These are phyloP conservation scores for Coemansia asiatica DNA, from an alignment of 192 early-diverging fungal genomes.

Conservation along the genomic window DNA sequence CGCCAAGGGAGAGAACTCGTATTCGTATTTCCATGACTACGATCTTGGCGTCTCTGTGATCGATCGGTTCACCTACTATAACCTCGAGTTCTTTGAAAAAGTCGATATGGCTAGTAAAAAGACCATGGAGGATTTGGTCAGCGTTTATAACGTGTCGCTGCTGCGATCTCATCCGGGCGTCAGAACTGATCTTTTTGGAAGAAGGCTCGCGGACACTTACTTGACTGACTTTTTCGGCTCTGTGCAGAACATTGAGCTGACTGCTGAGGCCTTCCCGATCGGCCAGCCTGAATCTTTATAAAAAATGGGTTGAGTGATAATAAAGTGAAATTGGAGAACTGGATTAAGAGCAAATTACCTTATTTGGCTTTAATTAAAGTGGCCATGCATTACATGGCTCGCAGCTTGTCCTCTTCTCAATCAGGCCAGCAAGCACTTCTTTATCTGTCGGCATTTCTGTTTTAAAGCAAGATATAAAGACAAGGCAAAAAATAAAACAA, in stretches of 20 bases:
- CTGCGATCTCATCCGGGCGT: conserved; percentile 86
- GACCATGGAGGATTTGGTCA: conserved; percentile 75
- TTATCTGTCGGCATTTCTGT: background rate
- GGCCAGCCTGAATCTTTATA: conserved; percentile 11
- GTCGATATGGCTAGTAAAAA: conserved; percentile 77
- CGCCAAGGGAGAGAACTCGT: conserved; percentile 84
- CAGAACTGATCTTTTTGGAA: conserved; percentile 77
- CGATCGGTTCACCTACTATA: conserved; percentile 96
- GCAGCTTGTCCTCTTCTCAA: background rate
- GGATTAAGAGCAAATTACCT: too few species aligned
- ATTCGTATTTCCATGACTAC: conserved; percentile 73
- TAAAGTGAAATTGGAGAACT: too few species aligned
- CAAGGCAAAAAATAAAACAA: too few species aligned
- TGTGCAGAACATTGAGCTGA: conserved; percentile 89
- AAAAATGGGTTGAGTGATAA: background rate
- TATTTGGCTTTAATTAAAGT: too few species aligned
- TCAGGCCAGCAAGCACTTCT: background rate
- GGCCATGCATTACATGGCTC: background rate
- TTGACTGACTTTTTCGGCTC: conserved; percentile 97
- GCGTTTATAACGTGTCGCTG: conserved; percentile 71
- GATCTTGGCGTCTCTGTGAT: conserved; percentile 98
- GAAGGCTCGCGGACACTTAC: conserved; percentile 63
- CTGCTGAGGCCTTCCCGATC: conserved; percentile 51
- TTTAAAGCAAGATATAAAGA: background rate
- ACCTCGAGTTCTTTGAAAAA: conserved; percentile 87